Conservation (phyloP, 257 asterid species). For the Fraxinus cuspidata region DNA sequence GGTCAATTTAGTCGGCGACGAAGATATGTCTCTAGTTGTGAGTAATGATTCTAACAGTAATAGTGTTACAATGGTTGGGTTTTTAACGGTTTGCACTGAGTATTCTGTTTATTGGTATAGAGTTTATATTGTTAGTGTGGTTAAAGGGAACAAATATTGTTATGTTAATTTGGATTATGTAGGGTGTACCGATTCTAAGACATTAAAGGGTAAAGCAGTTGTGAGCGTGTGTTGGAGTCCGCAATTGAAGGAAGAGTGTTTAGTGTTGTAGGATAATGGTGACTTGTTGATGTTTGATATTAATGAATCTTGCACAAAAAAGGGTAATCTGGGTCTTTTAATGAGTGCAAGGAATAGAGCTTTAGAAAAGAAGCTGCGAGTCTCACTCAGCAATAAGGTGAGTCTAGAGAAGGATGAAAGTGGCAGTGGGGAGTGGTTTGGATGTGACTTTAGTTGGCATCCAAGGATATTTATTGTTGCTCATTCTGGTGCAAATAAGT, state of each 20-base stretch:
- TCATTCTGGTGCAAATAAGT: conserved; percentile 36
- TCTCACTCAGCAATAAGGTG: conserved; percentile 44
- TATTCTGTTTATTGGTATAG: conserved; percentile 70
- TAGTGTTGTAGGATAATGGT: conserved; percentile 75
- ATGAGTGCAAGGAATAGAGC: conserved; percentile 23
- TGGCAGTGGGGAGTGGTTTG: conserved; percentile 45
- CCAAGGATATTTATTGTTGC: conserved; percentile 61
- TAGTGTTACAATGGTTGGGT: conserved; percentile 39
- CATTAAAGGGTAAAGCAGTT: conserved; percentile 45
- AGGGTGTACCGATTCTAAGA: conserved; percentile 43
- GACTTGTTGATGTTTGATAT: no score
- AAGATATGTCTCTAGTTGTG: conserved; percentile 3
- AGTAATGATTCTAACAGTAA: conserved; percentile 3
- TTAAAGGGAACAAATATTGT: conserved; percentile 17
- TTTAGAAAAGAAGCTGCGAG: conserved; percentile 32
- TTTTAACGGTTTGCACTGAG: conserved; percentile 56
- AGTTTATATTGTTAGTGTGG: conserved; percentile 27
- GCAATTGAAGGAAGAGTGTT: no score
- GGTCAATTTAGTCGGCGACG: conserved; percentile 38
- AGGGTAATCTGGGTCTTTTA: conserved; percentile 15
- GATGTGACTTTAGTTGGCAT: conserved; percentile 80
- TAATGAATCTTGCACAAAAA: conserved; percentile 29
- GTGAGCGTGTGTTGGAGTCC: conserved; percentile 83
- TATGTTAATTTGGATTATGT: conserved; percentile 43
- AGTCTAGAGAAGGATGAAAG: conserved; percentile 26